These are phyloP conservation scores for Dipodascopsis uninucleata DNA, from an alignment of 805 yeast genomes.

Conservation along the genomic window DNA sequence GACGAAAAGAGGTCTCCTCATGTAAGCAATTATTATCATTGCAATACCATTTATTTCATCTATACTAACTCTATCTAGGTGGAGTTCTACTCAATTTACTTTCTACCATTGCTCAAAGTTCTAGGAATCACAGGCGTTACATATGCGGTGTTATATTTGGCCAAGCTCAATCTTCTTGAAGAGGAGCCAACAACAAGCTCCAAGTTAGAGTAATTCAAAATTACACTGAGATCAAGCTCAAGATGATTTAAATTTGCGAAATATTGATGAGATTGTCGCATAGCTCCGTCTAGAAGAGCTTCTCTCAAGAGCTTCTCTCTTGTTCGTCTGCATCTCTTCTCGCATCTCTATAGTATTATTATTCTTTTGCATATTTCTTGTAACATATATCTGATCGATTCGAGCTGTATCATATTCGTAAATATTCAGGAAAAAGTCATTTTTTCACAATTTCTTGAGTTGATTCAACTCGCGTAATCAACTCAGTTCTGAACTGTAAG, in stretches of 20 bases:
- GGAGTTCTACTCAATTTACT: slow-evolving; percentile 7
- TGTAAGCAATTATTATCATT: background rate
- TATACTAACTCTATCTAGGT: slow-evolving; percentile 1
- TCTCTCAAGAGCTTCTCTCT: too few species aligned
- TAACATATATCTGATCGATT: too few species aligned
- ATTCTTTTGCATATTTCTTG: too few species aligned
- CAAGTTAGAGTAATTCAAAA: background rate
- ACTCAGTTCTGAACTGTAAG: too few species aligned
- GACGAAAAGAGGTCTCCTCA: slow-evolving; percentile 13
- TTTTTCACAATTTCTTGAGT: too few species aligned
- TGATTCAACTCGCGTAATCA: too few species aligned
- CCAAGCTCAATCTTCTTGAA: slow-evolving; percentile 3
- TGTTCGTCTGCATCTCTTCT: too few species aligned
- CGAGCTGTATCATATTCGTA: too few species aligned
- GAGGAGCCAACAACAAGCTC: slow-evolving; percentile 4
- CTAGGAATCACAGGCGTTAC: slow-evolving; percentile 9
- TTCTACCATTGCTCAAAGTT: slow-evolving; percentile 7
- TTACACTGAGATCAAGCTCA: too few species aligned
- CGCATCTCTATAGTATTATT: too few species aligned
- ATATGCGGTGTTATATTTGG: slow-evolving; percentile 3
- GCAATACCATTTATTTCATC: background rate
- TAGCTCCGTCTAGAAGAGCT: too few species aligned
- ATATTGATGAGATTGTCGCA: background rate
- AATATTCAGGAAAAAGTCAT: too few species aligned
- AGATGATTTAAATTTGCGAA: background rate